Percentiles rank a stretch among this genome's conserved stretches.
Evolutionary conservation across 306 rosid species (phyloP).

Genomic region (Mimosa bimucronata): DNA sequence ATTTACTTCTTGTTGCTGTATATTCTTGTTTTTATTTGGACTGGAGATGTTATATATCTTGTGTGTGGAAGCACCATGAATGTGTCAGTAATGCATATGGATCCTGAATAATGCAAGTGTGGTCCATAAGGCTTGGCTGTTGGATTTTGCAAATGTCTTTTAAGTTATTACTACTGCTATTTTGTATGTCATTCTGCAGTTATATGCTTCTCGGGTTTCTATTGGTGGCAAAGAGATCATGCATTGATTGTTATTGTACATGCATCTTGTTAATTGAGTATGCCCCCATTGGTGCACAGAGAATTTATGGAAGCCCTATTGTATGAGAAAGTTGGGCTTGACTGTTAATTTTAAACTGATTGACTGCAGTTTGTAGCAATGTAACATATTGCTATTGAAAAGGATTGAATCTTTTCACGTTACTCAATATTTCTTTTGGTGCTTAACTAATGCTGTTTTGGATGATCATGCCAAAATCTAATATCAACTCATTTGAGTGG

Average conservation of each 20-base stretch:
- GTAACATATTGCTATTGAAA: neutral
- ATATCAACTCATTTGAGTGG: neutral
- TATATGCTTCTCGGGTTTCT: conserved; percentile 18
- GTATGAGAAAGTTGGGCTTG: neutral
- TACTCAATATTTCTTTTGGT: neutral
- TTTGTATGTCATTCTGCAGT: conserved; percentile 29
- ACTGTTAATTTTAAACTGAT: neutral
- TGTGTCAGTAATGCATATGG: neutral
- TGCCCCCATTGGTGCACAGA: neutral
- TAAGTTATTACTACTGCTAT: neutral
- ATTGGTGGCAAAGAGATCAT: neutral
- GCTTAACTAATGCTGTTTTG: conserved; percentile 6
- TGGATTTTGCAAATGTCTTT: conserved; percentile 3
- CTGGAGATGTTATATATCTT: too few species aligned
- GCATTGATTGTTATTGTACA: neutral
- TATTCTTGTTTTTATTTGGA: neutral
- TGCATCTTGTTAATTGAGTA: neutral
- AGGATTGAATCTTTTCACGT: neutral
- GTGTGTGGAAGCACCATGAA: neutral
- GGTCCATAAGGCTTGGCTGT: neutral
- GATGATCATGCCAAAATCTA: conserved; percentile 2
- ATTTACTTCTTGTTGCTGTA: conserved; percentile 5
- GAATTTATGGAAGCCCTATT: neutral
- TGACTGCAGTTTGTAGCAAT: neutral
- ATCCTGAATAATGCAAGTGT: neutral